Conservation (phyloP, 148 eudicot species). For the Cornus kousa region DNA sequence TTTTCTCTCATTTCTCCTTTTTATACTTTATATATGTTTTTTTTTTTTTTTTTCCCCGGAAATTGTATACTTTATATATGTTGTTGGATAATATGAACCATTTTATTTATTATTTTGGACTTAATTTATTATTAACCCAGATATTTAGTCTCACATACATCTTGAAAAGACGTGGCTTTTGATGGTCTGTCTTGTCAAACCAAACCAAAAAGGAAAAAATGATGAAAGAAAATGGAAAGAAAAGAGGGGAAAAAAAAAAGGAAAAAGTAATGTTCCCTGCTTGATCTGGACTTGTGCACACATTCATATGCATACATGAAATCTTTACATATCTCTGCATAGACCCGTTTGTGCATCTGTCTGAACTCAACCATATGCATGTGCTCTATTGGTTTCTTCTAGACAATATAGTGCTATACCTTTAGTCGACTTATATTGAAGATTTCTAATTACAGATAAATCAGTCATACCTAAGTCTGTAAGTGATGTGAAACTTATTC, state of each 20-base stretch:
- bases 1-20: not conserved
- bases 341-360: no score
- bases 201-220: no score
- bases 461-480: conserved; percentile 40
- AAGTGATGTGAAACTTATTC: conserved; percentile 42
- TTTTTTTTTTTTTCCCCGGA: no score
- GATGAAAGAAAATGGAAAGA: no score
- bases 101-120: no score
- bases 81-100: no score
- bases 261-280: not conserved
- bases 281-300: not conserved
- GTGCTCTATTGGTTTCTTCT: not conserved
- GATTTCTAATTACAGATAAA: conserved; percentile 33
- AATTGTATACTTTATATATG: no score
- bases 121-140: no score
- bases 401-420: not conserved
- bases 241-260: no score
- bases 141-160: no score
- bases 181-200: not conserved
- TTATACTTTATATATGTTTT: no score
- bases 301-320: not conserved
- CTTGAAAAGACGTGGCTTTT: not conserved
- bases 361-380: no score
- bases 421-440: not conserved
- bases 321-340: not conserved